Conservation (phyloP, 2,329 filamentous ascomycete genomes). For the Fusarium sp. region DNA sequence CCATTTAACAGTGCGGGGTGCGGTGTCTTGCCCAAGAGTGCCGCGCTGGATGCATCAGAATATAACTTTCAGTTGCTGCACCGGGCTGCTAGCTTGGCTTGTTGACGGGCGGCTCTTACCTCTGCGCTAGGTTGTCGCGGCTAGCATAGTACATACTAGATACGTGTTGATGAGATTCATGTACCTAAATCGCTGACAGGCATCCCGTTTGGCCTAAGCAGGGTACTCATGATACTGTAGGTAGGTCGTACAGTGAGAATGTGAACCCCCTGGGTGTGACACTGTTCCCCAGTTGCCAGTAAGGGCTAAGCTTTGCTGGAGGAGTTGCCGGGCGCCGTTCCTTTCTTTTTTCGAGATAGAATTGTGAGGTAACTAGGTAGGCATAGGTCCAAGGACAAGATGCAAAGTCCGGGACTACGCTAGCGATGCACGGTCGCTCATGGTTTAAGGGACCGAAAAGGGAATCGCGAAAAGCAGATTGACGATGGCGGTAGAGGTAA, state of each 20-base stretch:
- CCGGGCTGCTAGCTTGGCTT: not conserved
- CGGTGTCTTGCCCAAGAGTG: not conserved
- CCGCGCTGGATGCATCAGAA: not conserved
- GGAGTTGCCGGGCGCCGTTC: slow-evolving; percentile 30
- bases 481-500: slow-evolving; percentile 6
- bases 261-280: slow-evolving; percentile 23
- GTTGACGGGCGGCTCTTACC: slow-evolving; percentile 20
- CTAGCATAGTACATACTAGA: slow-evolving; percentile 12
- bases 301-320: slow-evolving; percentile 42
- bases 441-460: slow-evolving; percentile 18
- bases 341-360: slow-evolving; percentile 34
- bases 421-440: slow-evolving; percentile 39
- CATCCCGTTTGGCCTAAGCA: slow-evolving; percentile 7
- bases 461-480: slow-evolving; percentile 24
- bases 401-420: slow-evolving; percentile 21
- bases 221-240: not conserved
- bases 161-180: slow-evolving; percentile 16
- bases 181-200: slow-evolving; percentile 21
- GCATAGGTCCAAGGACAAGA: slow-evolving; percentile 25
- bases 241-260: not conserved
- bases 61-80: not conserved
- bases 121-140: slow-evolving; percentile 13
- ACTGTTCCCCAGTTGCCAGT: slow-evolving; percentile 38
- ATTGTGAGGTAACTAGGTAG: slow-evolving; percentile 2
- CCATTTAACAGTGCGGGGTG: slow-evolving; percentile 7